Conservation (phyloP, 2,329 filamentous ascomycete genomes). For the Exophiala calicioides region DNA sequence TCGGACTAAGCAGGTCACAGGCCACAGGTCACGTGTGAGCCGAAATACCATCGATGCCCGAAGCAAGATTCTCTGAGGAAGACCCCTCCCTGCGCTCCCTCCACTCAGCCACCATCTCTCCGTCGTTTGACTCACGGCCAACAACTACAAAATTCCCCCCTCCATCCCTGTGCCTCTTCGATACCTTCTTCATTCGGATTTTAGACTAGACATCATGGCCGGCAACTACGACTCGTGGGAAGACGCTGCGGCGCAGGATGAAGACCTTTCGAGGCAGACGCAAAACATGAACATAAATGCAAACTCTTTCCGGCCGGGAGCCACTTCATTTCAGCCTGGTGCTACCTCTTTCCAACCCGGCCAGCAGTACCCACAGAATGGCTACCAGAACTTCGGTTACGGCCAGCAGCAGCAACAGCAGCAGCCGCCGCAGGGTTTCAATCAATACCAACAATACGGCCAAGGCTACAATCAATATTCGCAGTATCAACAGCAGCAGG, state of each 20-base stretch:
- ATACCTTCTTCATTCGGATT: slow-evolving; percentile 30
- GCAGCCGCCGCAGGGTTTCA: slow-evolving; percentile 57
- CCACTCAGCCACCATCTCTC: neutral
- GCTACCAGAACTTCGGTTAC: slow-evolving; percentile 47
- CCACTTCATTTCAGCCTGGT: slow-evolving; percentile 71
- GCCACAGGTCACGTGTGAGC: too few relatives aligned
- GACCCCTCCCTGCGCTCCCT: too few relatives aligned
- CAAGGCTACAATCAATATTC: slow-evolving; percentile 47
- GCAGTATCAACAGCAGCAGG: slow-evolving; percentile 44
- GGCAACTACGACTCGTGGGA: slow-evolving; percentile 89
- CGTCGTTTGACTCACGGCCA: neutral
- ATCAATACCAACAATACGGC: slow-evolving; percentile 59
- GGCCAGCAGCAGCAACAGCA: too few relatives aligned
- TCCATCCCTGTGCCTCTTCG: neutral
- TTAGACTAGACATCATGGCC: slow-evolving; percentile 60
- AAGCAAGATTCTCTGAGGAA: too few relatives aligned
- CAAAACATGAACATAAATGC: slow-evolving; percentile 68
- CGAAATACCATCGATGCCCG: too few relatives aligned
- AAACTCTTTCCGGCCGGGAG: slow-evolving; percentile 64
- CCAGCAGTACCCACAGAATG: slow-evolving; percentile 63
- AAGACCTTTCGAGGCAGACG: slow-evolving; percentile 73
- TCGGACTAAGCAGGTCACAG: too few relatives aligned
- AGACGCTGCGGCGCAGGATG: slow-evolving; percentile 75
- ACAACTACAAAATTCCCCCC: neutral
- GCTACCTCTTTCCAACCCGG: slow-evolving; percentile 72